A percentile compares a stretch with the other conserved stretches of the same genome.
These are phyloP conservation scores for Hanseniaspora singularis DNA, from an alignment of 805 yeast genomes.

Conservation along the genomic window DNA sequence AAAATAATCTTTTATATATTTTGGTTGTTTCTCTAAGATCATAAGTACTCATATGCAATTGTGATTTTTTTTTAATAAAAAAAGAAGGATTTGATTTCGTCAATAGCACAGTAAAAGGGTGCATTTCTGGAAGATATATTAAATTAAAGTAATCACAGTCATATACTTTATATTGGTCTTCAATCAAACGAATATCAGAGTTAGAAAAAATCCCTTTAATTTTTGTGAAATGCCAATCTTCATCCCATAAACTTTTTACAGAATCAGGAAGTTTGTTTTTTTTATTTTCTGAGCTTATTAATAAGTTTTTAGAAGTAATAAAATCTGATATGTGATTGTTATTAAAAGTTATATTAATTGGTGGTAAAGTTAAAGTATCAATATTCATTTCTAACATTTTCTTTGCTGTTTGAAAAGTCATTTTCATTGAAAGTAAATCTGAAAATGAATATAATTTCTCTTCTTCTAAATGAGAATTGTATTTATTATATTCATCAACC, in stretches of 20 bases:
- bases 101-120: constrained; percentile 22
- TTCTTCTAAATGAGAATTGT: not conserved
- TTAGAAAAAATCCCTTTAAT: not conserved
- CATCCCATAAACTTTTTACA: not conserved
- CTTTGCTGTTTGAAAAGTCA: not conserved
- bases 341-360: not conserved
- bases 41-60: not conserved
- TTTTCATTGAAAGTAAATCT: not conserved
- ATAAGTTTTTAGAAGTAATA: not conserved
- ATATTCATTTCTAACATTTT: not conserved
- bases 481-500: not conserved
- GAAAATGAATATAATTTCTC: not conserved
- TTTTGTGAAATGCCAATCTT: not conserved
- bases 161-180: constrained; percentile 18
- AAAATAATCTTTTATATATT: constrained; percentile 9
- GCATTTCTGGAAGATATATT: constrained; percentile 24
- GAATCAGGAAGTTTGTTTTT: not conserved
- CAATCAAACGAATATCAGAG: not conserved
- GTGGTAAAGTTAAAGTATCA: not conserved
- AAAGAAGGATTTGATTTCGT: constrained; percentile 25
- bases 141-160: constrained; percentile 22
- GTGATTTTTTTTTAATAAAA: not conserved
- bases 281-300: not conserved
- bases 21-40: not conserved
- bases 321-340: not conserved